A percentile compares a stretch with the other conserved stretches of the same genome.
phyloP scores from a whole-genome alignment of 2,329 filamentous ascomycete species.

The Neobulgaria alba region DNA sequence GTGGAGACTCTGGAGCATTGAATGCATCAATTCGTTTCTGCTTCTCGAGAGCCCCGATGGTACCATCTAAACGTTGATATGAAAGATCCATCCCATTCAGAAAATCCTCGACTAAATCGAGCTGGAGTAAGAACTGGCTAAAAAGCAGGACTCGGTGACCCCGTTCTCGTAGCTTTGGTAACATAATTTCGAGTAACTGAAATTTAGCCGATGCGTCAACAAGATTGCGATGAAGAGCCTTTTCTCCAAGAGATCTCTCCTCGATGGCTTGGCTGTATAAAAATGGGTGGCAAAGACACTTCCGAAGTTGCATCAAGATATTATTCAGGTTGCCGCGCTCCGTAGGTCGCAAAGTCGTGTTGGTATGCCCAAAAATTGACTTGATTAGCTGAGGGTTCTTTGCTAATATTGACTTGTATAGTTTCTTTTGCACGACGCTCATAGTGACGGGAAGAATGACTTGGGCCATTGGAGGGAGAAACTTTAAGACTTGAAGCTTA shows the following conservation, averaged over 20 bases:
- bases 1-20: constrained; percentile 71
- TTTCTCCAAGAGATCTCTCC: constrained; percentile 58
- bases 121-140: constrained; percentile 84
- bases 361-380: constrained; percentile 67
- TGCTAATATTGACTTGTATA: constrained; percentile 87
- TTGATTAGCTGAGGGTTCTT: constrained; percentile 86
- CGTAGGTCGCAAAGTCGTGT: constrained; percentile 47
- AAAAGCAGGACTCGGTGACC: constrained; percentile 92
- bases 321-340: constrained; percentile 84
- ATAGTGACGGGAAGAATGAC: constrained; percentile 96
- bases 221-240: constrained; percentile 66
- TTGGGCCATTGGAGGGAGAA: constrained; percentile 86
- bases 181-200: constrained; percentile 71
- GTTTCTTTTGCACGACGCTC: constrained; percentile 84
- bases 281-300: constrained; percentile 93
- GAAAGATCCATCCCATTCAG: constrained; percentile 63
- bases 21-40: constrained; percentile 91
- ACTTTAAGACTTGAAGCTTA: constrained; percentile 83
- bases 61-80: constrained; percentile 81
- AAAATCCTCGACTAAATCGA: constrained; percentile 90
- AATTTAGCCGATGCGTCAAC: constrained; percentile 90
- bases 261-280: constrained; percentile 88
- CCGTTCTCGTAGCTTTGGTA: constrained; percentile 76
- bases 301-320: constrained; percentile 89
- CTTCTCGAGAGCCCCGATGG: constrained; percentile 71